Percentiles rank a stretch among this genome's conserved stretches.
Evolutionary conservation across 73 alveolate genomes (phyloP).

Genomic region (Stentor coeruleus): DNA sequence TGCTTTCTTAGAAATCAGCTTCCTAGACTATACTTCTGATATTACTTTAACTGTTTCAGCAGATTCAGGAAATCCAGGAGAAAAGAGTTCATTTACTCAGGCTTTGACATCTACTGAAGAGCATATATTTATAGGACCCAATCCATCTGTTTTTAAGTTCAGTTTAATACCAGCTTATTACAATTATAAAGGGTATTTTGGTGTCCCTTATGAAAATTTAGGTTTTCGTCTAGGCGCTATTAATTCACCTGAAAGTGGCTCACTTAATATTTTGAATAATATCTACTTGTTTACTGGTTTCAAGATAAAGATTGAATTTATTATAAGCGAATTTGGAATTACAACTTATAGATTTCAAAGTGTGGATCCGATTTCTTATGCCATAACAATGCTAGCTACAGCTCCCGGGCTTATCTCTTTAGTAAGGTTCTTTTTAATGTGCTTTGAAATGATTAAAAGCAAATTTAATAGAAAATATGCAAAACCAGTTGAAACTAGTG

Average conservation of each 20-base stretch:
- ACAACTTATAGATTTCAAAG: too few species aligned
- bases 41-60: not conserved
- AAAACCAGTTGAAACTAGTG: too few species aligned
- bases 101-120: not conserved
- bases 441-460: too few species aligned
- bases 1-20: not conserved
- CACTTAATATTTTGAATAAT: not conserved
- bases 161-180: not conserved
- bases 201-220: too few species aligned
- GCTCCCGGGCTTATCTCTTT: too few species aligned
- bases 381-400: too few species aligned
- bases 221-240: not conserved
- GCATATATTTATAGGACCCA: not conserved
- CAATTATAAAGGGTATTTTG: not conserved
- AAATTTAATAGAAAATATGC: too few species aligned
- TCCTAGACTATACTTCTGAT: not conserved
- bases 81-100: not conserved
- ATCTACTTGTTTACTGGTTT: not conserved
- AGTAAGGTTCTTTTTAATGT: too few species aligned
- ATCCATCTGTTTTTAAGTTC: not conserved
- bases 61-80: not conserved
- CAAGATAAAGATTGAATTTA: not conserved
- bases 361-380: too few species aligned
- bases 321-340: not conserved
- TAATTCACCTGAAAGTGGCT: not conserved